These are phyloP conservation scores for Stemphylium beticola DNA, from an alignment of 2,329 filamentous ascomycete genomes.

Conservation along the genomic window DNA sequence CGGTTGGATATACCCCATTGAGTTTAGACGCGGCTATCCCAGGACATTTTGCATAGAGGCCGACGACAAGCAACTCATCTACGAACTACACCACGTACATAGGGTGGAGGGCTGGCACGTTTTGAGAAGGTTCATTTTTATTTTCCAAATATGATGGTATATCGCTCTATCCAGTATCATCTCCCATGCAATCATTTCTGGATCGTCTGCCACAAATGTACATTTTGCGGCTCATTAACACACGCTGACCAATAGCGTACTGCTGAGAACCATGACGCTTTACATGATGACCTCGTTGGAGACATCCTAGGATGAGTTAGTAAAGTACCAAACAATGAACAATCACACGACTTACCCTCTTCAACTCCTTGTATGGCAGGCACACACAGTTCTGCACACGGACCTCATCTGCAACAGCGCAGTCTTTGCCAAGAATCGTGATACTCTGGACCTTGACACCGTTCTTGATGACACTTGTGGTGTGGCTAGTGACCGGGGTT, in stretches of 20 bases:
- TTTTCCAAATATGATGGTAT: slow-evolving; percentile 6
- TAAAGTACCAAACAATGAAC: neutral
- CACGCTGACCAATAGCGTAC: neutral
- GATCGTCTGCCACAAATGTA: slow-evolving; percentile 13
- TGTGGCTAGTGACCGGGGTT: slow-evolving; percentile 84
- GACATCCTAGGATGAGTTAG: slow-evolving; percentile 68
- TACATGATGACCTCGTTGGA: slow-evolving; percentile 91
- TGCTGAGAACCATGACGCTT: slow-evolving; percentile 21
- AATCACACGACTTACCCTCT: slow-evolving; percentile 71
- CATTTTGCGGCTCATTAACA: neutral
- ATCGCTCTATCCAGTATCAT: slow-evolving; percentile 11
- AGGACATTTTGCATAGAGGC: slow-evolving; percentile 1
- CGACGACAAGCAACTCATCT: neutral
- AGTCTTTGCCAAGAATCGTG: slow-evolving; percentile 97
- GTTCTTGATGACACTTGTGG: slow-evolving; percentile 94
- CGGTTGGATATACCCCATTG: slow-evolving; percentile 13
- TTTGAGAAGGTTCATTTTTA: neutral
- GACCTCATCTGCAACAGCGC: slow-evolving; percentile 89
- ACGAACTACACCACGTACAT: neutral
- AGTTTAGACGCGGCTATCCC: slow-evolving; percentile 17
- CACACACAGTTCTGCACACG: slow-evolving; percentile 98
- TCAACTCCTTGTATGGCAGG: slow-evolving; percentile 96
- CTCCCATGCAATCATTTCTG: slow-evolving; percentile 12
- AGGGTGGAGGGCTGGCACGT: neutral
- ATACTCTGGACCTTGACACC: slow-evolving; percentile 98